These are phyloP conservation scores for Arachnomyces sp. DNA, from an alignment of 2,329 filamentous ascomycete genomes.

Conservation along the genomic window DNA sequence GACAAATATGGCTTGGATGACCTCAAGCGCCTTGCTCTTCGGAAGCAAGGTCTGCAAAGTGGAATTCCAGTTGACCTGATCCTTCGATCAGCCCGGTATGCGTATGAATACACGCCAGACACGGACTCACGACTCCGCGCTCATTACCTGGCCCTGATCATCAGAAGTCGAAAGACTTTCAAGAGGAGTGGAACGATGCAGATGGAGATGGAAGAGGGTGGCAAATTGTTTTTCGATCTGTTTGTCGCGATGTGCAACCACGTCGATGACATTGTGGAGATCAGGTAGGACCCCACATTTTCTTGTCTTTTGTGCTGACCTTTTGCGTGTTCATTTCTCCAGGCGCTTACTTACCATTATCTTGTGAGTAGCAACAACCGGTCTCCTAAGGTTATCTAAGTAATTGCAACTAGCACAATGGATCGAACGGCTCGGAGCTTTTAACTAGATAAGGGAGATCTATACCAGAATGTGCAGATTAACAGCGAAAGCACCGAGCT, in stretches of 20 bases:
- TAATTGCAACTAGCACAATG: constrained; percentile 19
- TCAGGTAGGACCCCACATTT: constrained; percentile 54
- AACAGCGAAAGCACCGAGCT: constrained; percentile 19
- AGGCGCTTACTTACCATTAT: constrained; percentile 15
- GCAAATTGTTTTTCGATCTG: constrained; percentile 94
- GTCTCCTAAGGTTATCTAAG: constrained; percentile 48
- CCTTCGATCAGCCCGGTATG: constrained; percentile 85
- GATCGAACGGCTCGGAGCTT: constrained; percentile 28
- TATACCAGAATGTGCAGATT: constrained; percentile 30
- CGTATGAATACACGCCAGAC: constrained; percentile 91
- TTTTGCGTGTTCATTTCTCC: constrained; percentile 8
- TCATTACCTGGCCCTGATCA: constrained; percentile 95
- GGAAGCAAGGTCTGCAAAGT: constrained; percentile 89
- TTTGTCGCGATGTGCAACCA: constrained; percentile 98
- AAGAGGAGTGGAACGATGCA: constrained; percentile 98
- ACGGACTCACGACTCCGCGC: constrained; percentile 86
- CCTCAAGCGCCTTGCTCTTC: constrained; percentile 81
- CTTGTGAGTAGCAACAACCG: constrained; percentile 39
- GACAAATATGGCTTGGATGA: constrained; percentile 87
- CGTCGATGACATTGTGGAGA: constrained; percentile 89
- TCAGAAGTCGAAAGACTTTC: constrained; percentile 93
- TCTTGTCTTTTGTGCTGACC: constrained; percentile 11
- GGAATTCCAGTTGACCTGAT: constrained; percentile 90
- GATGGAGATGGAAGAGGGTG: constrained; percentile 93
- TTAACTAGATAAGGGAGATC: constrained; percentile 19